Evolutionary conservation across 2,329 filamentous ascomycete genomes (phyloP), one percentile per base, ranked within the genome.

Genomic region (Botrytis medusae): DNA sequence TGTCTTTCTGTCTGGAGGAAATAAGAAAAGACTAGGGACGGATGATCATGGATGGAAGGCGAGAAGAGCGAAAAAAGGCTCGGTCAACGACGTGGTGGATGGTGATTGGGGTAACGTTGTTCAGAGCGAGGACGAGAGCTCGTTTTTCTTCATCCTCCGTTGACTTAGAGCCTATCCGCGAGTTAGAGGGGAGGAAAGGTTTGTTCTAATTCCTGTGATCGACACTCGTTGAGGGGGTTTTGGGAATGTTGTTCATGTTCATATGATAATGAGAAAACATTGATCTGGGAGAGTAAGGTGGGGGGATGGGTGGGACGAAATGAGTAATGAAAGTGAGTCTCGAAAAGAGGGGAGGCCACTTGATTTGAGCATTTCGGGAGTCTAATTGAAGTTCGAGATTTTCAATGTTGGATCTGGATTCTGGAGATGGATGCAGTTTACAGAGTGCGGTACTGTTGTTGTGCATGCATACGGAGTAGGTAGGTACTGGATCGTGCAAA

Each of bases 61-160:
- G 51, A 57, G 51, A 34, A 34, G 57, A 34, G 32, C 29, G 34
- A 69, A 54, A 54, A 70, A 65, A 48, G 40, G 69, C 70, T 74
- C 59, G 62, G 61, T 61, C 76, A 74, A 75, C 73, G 77, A 79
- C 79, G 79, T 80, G 79, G 77, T 79, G 72, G 72, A 73, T 72
- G 73, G 48, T 79, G 76, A 80, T 80, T 80, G 77, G 79, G 76
- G 76, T 77, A 77, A 75, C 76, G 75, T 73, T 54, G 69, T 73
- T 70, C 40, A 71, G 72, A 72, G 72, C 72, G 51, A 57, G 51
- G 51, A 57, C n/a, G 51, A 57, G n/a, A 57, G 62, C 62, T 46
- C n/a, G 42, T 22, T 46, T 46, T 46, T 46, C 37, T 29, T 64
- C 20, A 64, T 64, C 65, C 70, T 72, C 70, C 61, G 70, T 57